Evolutionary conservation across 2,329 filamentous ascomycete genomes (phyloP), one percentile per base, ranked within the genome.

Genomic region (Boeremia exigua): DNA sequence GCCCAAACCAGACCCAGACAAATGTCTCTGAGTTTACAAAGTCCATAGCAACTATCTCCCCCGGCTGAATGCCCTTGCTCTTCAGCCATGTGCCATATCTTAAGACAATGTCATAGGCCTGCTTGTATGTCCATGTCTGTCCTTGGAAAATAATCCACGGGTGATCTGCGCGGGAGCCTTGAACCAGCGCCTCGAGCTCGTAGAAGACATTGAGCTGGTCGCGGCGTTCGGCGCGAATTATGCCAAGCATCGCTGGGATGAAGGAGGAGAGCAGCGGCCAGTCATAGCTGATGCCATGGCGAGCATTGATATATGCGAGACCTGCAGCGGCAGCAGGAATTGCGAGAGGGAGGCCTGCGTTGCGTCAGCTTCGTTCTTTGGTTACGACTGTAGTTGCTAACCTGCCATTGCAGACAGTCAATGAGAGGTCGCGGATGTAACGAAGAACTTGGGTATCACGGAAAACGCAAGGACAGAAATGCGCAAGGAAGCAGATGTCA

Each of bases 291-390:
- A 92, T 63, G 64, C 88, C 84, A 65, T 84, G 85, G 74, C 88
- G 90, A 43, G 84, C 90, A 69, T 92, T 84, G 36, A 90, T 77
- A 61, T 91, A 90, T 14, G 82, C 81, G 40, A 84, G 80, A 7
- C 77, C 73, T 23, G 78, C 78, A 6, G 69, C 66, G 3, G 72
- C 70, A n/a, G 69, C 72, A 7, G 73, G 69, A 23, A 75, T 30
- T 17, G 68, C 63, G 48, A 65, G 58, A 12, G 70, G 65, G 33
- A 74, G 62, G 4, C 62, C 71, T 73, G 54, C 48, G 48, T 44
- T 44, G n/a, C 4, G 34, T 54, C 40, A 56, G 34, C 10, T n/a
- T 30, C 6, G 19, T 15, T 48, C 4, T 23, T 37, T 1, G 17
- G 14, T 23, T 1, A 14, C 3, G 10, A 17, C n/a, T 23, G 17